phyloP scores from a whole-genome alignment of 1,139 yeast species.

The Saccharomyces hybrid region DNA sequence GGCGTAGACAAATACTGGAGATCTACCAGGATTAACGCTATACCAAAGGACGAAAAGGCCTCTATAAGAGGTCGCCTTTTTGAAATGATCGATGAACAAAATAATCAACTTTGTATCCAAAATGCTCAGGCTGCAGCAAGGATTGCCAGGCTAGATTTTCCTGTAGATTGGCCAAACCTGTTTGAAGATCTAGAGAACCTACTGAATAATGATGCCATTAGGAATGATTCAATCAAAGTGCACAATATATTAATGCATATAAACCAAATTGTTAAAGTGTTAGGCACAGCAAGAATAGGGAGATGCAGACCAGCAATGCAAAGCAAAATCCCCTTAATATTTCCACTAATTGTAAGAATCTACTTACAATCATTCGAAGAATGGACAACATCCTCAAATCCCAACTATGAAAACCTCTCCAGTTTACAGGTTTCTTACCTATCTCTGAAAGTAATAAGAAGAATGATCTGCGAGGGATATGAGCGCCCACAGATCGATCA shows the following conservation, averaged over 20 bases:
- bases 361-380: constrained; percentile 52
- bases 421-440: constrained; percentile 64
- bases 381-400: constrained; percentile 42
- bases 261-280: constrained; percentile 67
- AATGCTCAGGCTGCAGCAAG: constrained; percentile 76
- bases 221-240: constrained; percentile 43
- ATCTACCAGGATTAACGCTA: constrained; percentile 47
- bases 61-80: constrained; percentile 56
- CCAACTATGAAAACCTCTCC: constrained; percentile 25
- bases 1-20: constrained; percentile 84
- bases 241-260: constrained; percentile 59
- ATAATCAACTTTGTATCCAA: constrained; percentile 67
- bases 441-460: constrained; percentile 63
- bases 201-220: constrained; percentile 36
- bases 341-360: constrained; percentile 50
- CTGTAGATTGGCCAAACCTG: constrained; percentile 73
- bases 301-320: constrained; percentile 74
- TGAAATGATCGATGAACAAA: constrained; percentile 54
- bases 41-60: constrained; percentile 59
- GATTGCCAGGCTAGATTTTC: constrained; percentile 78
- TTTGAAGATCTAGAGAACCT: constrained; percentile 56
- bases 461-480: constrained; percentile 70
- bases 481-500: constrained; percentile 57
- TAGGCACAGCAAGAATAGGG: constrained; percentile 75
- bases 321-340: constrained; percentile 53